phyloP scores from a whole-genome alignment of 1,284 basidiomycete genomes.

The Stygiomarasmius scandens region DNA sequence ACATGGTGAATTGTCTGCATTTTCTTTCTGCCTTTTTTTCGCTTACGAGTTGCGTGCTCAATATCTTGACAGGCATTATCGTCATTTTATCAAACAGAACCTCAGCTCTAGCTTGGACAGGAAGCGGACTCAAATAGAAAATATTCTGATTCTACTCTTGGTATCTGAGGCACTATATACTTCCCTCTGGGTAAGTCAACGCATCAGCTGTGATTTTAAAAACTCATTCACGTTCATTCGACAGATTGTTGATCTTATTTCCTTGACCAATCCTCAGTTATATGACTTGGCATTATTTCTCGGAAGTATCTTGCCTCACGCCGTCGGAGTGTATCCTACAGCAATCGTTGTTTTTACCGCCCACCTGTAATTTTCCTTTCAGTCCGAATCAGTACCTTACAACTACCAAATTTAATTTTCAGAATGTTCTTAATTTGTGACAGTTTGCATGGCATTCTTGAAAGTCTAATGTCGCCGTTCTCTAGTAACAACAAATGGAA shows the following conservation, averaged over 20 bases:
- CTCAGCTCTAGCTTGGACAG: neutral
- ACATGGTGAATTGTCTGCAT: neutral
- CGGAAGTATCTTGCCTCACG: neutral
- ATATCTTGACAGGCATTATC: too few species aligned
- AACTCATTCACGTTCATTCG: neutral
- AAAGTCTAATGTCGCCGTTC: too few species aligned
- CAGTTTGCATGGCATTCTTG: too few species aligned
- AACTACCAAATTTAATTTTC: too few species aligned
- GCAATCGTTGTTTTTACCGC: neutral
- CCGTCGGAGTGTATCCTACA: neutral
- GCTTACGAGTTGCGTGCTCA: neutral
- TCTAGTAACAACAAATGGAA: too few species aligned
- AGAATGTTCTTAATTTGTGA: too few species aligned
- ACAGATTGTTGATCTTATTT: neutral
- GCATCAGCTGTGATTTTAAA: too few species aligned
- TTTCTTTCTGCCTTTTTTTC: neutral
- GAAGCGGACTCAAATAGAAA: neutral
- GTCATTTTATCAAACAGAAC: neutral
- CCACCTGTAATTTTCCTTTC: too few species aligned
- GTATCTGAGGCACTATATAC: neutral
- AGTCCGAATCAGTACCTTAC: too few species aligned
- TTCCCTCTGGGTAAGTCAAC: neutral
- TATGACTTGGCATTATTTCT: neutral
- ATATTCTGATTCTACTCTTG: neutral
- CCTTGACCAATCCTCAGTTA: neutral